phyloP scores from a whole-genome alignment of 768 basidiomycete species.

The Trametes coccinea region DNA sequence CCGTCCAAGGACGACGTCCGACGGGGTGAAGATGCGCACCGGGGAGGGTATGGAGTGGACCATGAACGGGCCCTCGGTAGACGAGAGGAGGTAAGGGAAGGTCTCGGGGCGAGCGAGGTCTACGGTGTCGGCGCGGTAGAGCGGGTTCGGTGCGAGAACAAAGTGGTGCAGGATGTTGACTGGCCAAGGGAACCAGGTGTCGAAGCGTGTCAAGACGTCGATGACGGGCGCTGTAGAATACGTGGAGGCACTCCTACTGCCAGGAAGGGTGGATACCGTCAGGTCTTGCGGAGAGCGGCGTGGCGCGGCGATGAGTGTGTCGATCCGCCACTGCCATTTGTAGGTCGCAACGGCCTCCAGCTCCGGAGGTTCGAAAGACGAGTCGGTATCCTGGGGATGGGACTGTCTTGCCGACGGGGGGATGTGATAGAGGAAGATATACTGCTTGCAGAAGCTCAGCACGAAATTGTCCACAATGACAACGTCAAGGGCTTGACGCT shows the following conservation, averaged over 20 bases:
- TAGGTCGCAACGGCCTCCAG: constrained; percentile 48
- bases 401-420: constrained; percentile 27
- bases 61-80: constrained; percentile 15
- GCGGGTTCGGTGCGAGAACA: constrained; percentile 46
- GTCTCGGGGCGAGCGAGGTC: not conserved
- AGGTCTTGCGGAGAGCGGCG: constrained; percentile 21
- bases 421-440: constrained; percentile 32
- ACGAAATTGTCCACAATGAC: constrained; percentile 45
- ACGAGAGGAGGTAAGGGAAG: constrained; percentile 21
- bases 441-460: constrained; percentile 43
- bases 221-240: constrained; percentile 34
- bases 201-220: constrained; percentile 59
- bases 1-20: constrained; percentile 53
- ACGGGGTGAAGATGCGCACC: constrained; percentile 55
- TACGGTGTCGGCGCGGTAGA: constrained; percentile 22
- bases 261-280: not conserved
- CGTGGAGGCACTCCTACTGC: not conserved
- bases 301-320: constrained; percentile 47
- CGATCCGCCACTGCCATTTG: constrained; percentile 59
- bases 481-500: constrained; percentile 42
- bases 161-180: constrained; percentile 70
- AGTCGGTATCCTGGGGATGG: not conserved
- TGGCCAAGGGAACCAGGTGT: constrained; percentile 64
- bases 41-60: constrained; percentile 32
- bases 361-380: constrained; percentile 14